Percentiles rank a stretch among this genome's conserved stretches.
Conservation (phyloP, 495 filamentous ascomycete species). For the Trypethelium eluteriae region DNA sequence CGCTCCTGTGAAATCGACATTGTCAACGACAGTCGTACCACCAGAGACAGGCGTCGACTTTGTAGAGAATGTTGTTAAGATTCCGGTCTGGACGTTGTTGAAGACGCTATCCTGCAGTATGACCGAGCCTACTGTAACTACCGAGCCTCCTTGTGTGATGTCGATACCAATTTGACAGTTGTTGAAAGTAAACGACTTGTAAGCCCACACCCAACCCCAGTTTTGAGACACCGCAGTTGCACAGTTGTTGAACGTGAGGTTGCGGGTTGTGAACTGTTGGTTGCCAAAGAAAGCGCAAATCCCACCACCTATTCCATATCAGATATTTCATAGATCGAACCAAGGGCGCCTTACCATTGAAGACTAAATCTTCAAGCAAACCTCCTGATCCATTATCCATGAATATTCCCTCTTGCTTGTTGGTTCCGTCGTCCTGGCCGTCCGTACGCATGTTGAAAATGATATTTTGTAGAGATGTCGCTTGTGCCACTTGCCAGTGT, state of each 20-base stretch:
- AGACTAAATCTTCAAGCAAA: slow-evolving; percentile 48
- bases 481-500: slow-evolving; percentile 43
- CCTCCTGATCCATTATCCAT: slow-evolving; percentile 41
- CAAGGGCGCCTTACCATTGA: slow-evolving; percentile 48
- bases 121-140: slow-evolving; percentile 71
- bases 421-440: slow-evolving; percentile 15
- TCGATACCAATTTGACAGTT: slow-evolving; percentile 74
- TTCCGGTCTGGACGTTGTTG: slow-evolving; percentile 61
- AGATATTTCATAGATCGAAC: background rate
- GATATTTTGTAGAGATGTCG: slow-evolving; percentile 38
- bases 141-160: slow-evolving; percentile 55
- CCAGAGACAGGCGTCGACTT: slow-evolving; percentile 57
- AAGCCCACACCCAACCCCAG: slow-evolving; percentile 90
- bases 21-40: slow-evolving; percentile 75
- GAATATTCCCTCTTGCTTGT: slow-evolving; percentile 35
- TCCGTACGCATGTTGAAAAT: slow-evolving; percentile 34
- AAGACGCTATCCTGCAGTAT: slow-evolving; percentile 74
- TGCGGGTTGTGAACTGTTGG: slow-evolving; percentile 92
- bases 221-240: slow-evolving; percentile 87
- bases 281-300: slow-evolving; percentile 83
- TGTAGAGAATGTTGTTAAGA: slow-evolving; percentile 59
- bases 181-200: slow-evolving; percentile 74
- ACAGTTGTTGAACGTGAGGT: slow-evolving; percentile 82
- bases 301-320: slow-evolving; percentile 48
- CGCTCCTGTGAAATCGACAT: slow-evolving; percentile 65